A percentile compares a stretch with the other conserved stretches of the same genome.
These are phyloP conservation scores for Neofusicoccum umdonicola DNA, from an alignment of 2,329 filamentous ascomycete genomes.

Conservation along the genomic window DNA sequence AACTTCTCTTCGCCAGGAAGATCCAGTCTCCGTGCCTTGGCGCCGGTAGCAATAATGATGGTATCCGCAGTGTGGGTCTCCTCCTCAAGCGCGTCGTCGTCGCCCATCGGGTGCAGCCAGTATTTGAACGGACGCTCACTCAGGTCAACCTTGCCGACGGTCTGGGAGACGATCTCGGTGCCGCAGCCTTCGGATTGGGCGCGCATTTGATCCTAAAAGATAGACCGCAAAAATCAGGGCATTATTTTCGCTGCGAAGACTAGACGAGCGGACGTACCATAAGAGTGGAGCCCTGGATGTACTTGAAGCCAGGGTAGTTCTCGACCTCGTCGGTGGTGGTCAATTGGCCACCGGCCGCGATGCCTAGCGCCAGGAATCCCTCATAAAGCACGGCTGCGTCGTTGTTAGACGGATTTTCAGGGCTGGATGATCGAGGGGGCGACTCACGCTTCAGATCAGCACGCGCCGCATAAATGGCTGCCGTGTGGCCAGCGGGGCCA, in stretches of 20 bases:
- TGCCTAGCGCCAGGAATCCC: constrained; percentile 95
- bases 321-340: constrained; percentile 98
- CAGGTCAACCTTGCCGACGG: constrained; percentile 83
- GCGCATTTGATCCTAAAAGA: constrained; percentile 75
- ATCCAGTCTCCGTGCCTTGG: constrained; percentile 79
- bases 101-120: constrained; percentile 72
- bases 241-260: background rate
- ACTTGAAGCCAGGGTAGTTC: constrained; percentile 94
- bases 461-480: constrained; percentile 91
- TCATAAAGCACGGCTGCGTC: constrained; percentile 80
- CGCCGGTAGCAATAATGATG: constrained; percentile 92
- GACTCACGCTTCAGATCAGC: constrained; percentile 80
- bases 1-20: constrained; percentile 88
- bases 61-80: constrained; percentile 82
- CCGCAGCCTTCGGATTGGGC: constrained; percentile 88
- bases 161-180: constrained; percentile 90
- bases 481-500: constrained; percentile 94
- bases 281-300: constrained; percentile 80
- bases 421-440: background rate
- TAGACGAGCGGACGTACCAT: constrained; percentile 59
- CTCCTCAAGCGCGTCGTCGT: constrained; percentile 67
- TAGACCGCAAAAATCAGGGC: constrained; percentile 20
- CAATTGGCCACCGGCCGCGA: constrained; percentile 91
- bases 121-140: constrained; percentile 82
- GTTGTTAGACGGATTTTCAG: constrained; percentile 23